A percentile compares a stretch with the other conserved stretches of the same genome.
These are phyloP conservation scores for Paecilomyces niveus DNA, from an alignment of 2,329 filamentous ascomycete species.

Conservation along the genomic window DNA sequence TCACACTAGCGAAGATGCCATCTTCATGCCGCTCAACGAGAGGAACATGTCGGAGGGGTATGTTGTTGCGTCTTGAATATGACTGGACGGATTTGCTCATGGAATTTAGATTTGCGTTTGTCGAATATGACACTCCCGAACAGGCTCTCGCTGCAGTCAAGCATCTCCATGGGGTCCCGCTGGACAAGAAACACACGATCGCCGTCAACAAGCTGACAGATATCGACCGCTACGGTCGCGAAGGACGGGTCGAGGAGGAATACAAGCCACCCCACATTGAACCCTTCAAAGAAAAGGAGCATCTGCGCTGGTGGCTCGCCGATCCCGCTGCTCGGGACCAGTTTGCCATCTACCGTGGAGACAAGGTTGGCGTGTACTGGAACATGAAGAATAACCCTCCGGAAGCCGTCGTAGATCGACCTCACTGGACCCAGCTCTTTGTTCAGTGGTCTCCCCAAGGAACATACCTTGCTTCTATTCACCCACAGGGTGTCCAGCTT, in stretches of 20 bases:
- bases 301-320: slow-evolving; percentile 86
- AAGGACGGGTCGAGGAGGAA: slow-evolving; percentile 87
- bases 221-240: slow-evolving; percentile 89
- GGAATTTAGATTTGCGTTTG: slow-evolving; percentile 74
- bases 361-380: slow-evolving; percentile 93
- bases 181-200: slow-evolving; percentile 95
- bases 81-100: slow-evolving; percentile 9
- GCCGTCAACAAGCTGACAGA: slow-evolving; percentile 97
- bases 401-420: slow-evolving; percentile 82
- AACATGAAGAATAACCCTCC: slow-evolving; percentile 92
- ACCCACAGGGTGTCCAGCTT: slow-evolving; percentile 91
- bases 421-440: slow-evolving; percentile 97
- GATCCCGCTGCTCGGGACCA: slow-evolving; percentile 88
- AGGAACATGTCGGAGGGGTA: slow-evolving; percentile 81
- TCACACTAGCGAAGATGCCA: slow-evolving; percentile 73
- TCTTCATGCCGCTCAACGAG: slow-evolving; percentile 91
- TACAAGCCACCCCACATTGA: slow-evolving; percentile 77
- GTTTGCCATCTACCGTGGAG: slow-evolving; percentile 88
- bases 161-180: slow-evolving; percentile 73
- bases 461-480: slow-evolving; percentile 89
- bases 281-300: slow-evolving; percentile 84
- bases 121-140: slow-evolving; percentile 86
- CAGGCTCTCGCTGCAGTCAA: slow-evolving; percentile 87
- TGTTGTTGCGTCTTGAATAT: slow-evolving; percentile 22
- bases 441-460: slow-evolving; percentile 96